Base-by-base conservation (phyloP, 2,329 filamentous ascomycete genomes). In the Alternaria gansuensis region DNA sequence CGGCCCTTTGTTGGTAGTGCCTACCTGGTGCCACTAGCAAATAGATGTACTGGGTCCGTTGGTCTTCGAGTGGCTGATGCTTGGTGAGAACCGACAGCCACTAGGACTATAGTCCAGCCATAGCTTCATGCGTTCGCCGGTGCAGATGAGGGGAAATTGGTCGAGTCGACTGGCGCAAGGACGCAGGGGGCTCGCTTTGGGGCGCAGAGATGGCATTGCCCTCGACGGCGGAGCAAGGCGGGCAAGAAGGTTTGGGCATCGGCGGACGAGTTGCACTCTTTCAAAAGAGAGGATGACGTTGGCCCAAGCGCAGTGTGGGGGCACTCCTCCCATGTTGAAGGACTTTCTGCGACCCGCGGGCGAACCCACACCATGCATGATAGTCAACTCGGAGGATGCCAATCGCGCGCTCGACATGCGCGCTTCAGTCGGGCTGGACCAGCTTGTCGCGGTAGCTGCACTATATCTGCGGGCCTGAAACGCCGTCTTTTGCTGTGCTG, bases 391-490 rank as follows among this genome's bases (percentile, higher is more conserved):
- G 57, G 59, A 58, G 46, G 14, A 44, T 44, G 46, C 40, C 44
- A 53, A 45, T 51, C 51, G 43, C 51, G 46, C 43, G 34, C 41
- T 55, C 57, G 46, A 45, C 28, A 39, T 53, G 46, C 50, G 57
- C 59, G 59, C 57, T 54, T 53, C 28, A 44, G 54, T 55, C 57
- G 53, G 53, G 54, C 54, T 57, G 43, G 45, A 52, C 36, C 63
- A 57, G 44, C 62, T 37, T 57, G 55, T 45, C 46, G 53, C 48
- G 36, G 48, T 63, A 63, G 62, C 55, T 65, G 64, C 64, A 67
- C 65, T 57, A 59, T 55, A 54, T 64, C 57, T 57, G 59, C 51
- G 37, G 26, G 58, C 51, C 63, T 67, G 64, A 67, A 67, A 67
- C 64, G 54, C 62, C 40, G 44, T 60, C 51, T 59, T 59, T 49